A percentile compares a stretch with the other conserved stretches of the same genome.
Conservation (phyloP, 352 stramenopile genomes). For the Thalassiosira livingstoniorum region DNA sequence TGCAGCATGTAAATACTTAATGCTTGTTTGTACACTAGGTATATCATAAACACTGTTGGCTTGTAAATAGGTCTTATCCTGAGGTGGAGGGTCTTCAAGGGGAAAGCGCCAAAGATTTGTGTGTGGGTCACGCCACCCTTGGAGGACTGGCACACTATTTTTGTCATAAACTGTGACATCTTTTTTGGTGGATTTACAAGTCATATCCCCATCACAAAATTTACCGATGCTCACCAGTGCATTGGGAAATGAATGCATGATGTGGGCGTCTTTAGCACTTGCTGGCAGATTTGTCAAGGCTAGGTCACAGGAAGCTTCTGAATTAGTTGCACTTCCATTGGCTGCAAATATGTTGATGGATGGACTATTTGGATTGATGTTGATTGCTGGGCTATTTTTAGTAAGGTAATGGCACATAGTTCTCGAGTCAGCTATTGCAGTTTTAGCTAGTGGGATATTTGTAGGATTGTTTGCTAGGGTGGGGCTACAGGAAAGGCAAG, state of each 20-base stretch:
- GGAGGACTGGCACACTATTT: neutral
- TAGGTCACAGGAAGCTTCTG: too few relatives aligned
- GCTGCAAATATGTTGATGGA: too few relatives aligned
- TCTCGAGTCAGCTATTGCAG: too few relatives aligned
- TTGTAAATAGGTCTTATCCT: neutral
- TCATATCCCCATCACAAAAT: conserved; percentile 7
- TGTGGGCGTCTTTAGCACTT: neutral
- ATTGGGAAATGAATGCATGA: neutral
- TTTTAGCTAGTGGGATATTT: too few relatives aligned
- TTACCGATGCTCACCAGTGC: conserved; percentile 7
- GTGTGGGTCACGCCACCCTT: neutral
- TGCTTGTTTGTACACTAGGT: neutral
- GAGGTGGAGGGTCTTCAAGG: neutral
- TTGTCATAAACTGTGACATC: conserved; percentile 15
- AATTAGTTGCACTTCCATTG: too few relatives aligned
- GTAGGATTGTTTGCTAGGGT: too few relatives aligned
- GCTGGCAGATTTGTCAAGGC: neutral
- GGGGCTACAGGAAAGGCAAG: too few relatives aligned
- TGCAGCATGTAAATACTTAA: conserved; percentile 7
- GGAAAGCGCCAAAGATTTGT: conserved; percentile 27
- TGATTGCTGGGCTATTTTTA: too few relatives aligned
- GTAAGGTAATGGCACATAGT: too few relatives aligned
- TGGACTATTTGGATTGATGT: too few relatives aligned
- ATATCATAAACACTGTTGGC: conserved; percentile 8
- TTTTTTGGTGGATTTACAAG: neutral